Evolutionary conservation across 805 yeast genomes (phyloP).

Genomic region (Candida xyloterini): DNA sequence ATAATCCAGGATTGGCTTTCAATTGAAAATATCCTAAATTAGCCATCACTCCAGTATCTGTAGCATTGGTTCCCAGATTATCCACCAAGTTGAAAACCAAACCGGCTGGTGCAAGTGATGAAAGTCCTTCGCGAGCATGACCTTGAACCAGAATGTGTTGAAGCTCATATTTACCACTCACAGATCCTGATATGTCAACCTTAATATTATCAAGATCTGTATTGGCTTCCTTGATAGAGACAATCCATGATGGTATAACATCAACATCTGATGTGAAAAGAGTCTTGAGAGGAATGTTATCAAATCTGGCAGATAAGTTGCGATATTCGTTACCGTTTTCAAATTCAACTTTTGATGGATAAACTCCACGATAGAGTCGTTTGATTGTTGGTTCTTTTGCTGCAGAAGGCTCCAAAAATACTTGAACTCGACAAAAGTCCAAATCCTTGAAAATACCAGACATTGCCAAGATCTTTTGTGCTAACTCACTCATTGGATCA

Average conservation of each 20-base stretch:
- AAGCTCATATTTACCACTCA: slow-evolving; percentile 49
- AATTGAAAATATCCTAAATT: slow-evolving; percentile 84
- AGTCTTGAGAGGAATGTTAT: slow-evolving; percentile 48
- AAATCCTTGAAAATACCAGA: slow-evolving; percentile 37
- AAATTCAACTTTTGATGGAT: slow-evolving; percentile 35
- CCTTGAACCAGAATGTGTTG: slow-evolving; percentile 67
- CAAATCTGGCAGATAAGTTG: slow-evolving; percentile 35
- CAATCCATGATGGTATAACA: slow-evolving; percentile 68
- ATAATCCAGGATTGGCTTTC: slow-evolving; percentile 67
- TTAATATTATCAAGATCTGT: slow-evolving; percentile 65
- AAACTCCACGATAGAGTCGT: slow-evolving; percentile 54
- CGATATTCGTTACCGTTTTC: slow-evolving; percentile 30
- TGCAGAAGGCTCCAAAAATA: slow-evolving; percentile 54
- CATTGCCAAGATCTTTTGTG: slow-evolving; percentile 61
- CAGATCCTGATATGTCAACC: slow-evolving; percentile 38
- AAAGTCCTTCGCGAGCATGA: slow-evolving; percentile 47
- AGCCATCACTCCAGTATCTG: slow-evolving; percentile 71
- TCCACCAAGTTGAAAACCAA: slow-evolving; percentile 42
- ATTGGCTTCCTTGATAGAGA: slow-evolving; percentile 45
- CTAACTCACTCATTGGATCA: slow-evolving; percentile 69
- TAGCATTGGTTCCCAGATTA: slow-evolving; percentile 20
- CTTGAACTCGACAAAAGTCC: slow-evolving; percentile 48
- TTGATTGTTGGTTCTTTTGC: slow-evolving; percentile 46
- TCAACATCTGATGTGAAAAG: slow-evolving; percentile 56
- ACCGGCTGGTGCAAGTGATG: slow-evolving; percentile 45